Base-by-base conservation (phyloP, 257 asterid species). In the Nicotiana undulata region DNA sequence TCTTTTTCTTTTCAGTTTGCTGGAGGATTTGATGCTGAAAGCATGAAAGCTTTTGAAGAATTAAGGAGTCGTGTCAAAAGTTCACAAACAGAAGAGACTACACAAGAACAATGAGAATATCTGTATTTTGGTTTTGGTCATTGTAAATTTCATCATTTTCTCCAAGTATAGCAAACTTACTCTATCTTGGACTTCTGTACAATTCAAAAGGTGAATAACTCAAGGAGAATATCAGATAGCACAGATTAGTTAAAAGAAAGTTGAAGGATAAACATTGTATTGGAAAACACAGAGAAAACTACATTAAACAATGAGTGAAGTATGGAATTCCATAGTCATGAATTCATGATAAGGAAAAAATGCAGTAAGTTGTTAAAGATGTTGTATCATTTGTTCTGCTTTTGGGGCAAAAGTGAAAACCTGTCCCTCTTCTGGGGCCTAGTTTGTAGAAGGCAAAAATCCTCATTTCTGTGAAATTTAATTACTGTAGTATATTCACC, bases 11-110 rank as follows among this genome's bases (percentile, higher is more conserved):
- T 79, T 86, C 93, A 96, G 99, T 96, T 96, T 85, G 98, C 98
- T 31, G 99, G 99, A 89, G 99, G 99, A 26, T 96, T 96, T 81
- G 99, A 96, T 81, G 93, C 95, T 20, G 99, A 94, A 80, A 96
- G 98, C 86, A 96, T 96, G 99, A 91, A 90, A 88, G 97, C 97
- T 24, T 96, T 96, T 79, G 99, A 94, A 90, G 99, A 94, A 84
- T 88, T 96, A 75, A 90, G 98, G 89, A 91, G 95, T 85, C 85
- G 95, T 4, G 92, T 96, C 75, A 84, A 40, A 40, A 40, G 77
- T 34, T 56, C 89, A 26, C 90, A 92, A 84, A 84, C 85, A 68
- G 91, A 86, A 80, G 94, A 83, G 40, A 82, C 60, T 65, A 84
- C 84, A 46, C 88, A 85, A 63, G 91, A 82, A 83, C 86, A 84